Conservation (phyloP, 2,329 filamentous ascomycete species). For the Penicillium freii region DNA sequence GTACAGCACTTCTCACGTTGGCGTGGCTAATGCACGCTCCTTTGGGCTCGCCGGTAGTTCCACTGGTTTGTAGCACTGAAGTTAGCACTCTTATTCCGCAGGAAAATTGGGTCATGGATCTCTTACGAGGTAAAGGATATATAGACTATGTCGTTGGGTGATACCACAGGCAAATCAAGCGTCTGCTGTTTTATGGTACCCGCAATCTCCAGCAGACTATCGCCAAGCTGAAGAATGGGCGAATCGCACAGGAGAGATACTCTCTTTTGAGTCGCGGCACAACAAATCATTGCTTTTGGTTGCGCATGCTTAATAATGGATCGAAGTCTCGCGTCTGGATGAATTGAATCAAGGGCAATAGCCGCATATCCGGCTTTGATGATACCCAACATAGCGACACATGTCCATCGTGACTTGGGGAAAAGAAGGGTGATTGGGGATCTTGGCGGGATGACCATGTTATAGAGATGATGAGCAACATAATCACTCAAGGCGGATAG, state of each 20-base stretch:
- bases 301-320: neutral
- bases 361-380: neutral
- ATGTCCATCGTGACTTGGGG: neutral
- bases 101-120: too few relatives aligned
- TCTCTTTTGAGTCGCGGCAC: neutral
- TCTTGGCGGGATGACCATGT: neutral
- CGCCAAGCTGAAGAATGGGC: neutral
- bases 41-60: neutral
- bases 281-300: neutral
- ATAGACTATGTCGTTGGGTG: neutral
- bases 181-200: neutral
- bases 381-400: neutral
- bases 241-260: neutral
- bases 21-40: neutral
- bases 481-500: neutral
- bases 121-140: neutral
- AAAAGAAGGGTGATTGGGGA: neutral
- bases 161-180: neutral
- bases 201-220: neutral
- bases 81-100: neutral
- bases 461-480: neutral
- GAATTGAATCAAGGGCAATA: neutral
- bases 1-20: neutral
- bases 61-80: neutral
- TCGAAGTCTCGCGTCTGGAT: neutral